Conservation (phyloP, 257 asterid genomes). For the Datura wrightii region DNA sequence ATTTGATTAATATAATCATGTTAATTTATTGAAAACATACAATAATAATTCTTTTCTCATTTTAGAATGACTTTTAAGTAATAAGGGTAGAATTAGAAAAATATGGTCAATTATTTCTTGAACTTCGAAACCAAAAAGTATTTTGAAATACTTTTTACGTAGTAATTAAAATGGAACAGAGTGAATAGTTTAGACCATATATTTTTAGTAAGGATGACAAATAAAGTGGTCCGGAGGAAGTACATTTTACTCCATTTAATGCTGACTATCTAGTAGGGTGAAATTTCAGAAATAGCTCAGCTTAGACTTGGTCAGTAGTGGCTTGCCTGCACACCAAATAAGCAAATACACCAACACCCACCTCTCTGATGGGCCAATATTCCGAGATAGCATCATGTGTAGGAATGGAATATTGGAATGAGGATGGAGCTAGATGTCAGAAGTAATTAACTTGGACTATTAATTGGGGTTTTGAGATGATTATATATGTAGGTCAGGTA, state of each 20-base stretch:
- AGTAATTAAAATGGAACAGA: no score
- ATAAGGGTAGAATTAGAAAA: no score
- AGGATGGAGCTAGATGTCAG: neutral
- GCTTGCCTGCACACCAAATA: neutral
- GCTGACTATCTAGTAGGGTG: neutral
- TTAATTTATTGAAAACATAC: no score
- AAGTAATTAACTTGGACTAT: neutral
- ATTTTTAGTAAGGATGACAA: no score
- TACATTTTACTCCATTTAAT: neutral
- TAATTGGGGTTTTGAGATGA: neutral
- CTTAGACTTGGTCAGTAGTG: neutral
- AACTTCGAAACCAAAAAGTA: no score
- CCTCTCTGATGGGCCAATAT: neutral
- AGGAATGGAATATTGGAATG: neutral
- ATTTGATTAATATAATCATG: no score
- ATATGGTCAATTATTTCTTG: no score
- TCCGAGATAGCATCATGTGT: neutral
- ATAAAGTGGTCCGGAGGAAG: no score
- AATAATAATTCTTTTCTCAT: no score
- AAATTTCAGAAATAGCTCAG: neutral
- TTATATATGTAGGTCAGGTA: neutral
- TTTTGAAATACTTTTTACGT: no score
- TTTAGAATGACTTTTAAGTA: no score
- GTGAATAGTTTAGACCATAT: no score
- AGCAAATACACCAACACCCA: neutral